Evolutionary conservation across 257 asterid genomes (phyloP).

Genomic region (Schizonepeta tenuifolia): DNA sequence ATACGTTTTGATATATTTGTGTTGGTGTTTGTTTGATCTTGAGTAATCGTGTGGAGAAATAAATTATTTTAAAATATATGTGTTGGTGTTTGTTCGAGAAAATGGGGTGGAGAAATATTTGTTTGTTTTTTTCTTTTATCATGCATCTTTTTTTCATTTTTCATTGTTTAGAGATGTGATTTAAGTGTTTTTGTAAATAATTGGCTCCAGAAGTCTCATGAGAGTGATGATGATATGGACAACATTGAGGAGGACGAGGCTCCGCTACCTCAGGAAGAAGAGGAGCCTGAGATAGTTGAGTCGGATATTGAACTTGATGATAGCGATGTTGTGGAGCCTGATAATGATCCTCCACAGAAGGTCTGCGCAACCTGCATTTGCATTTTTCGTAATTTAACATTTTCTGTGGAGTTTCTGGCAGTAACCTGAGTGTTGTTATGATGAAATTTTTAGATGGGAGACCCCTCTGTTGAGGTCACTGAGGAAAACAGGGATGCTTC

Average conservation of each 20-base stretch:
- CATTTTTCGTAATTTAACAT: not conserved
- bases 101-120: not conserved
- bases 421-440: not conserved
- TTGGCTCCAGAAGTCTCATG: constrained; percentile 57
- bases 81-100: not conserved
- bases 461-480: constrained; percentile 76
- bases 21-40: not conserved
- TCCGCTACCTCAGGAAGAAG: constrained; percentile 56
- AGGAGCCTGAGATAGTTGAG: constrained; percentile 88
- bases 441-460: constrained; percentile 77
- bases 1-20: not conserved
- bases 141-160: not conserved
- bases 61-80: not conserved
- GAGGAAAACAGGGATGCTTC: constrained; percentile 95
- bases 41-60: not conserved
- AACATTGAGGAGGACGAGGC: constrained; percentile 46
- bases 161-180: not conserved
- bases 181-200: not conserved
- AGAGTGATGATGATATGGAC: constrained; percentile 77
- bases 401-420: constrained; percentile 2
- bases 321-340: constrained; percentile 79
- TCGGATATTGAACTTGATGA: constrained; percentile 94
- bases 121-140: not conserved
- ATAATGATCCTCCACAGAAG: constrained; percentile 87
- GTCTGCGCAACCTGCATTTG: constrained; percentile 29